Evolutionary conservation across 2,329 filamentous ascomycete species (phyloP), one percentile per base, ranked within the genome.

Genomic region (Alternaria solani): DNA sequence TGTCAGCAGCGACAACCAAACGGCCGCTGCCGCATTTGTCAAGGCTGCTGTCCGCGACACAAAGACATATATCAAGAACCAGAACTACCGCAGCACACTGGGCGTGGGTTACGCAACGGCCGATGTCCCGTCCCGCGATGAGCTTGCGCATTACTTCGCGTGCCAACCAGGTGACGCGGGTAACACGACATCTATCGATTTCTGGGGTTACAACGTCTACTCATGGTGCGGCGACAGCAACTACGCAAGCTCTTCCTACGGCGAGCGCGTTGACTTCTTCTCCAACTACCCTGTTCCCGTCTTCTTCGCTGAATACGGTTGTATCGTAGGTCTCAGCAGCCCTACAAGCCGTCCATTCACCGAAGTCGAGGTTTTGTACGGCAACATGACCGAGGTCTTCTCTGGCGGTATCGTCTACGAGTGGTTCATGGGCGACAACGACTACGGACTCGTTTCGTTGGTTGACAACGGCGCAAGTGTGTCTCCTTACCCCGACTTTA

Each of bases 201-300:
- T 95, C 85, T 98, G 94, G 92, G 95, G 95, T 59, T 98, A 98
- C 89, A 99, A 99, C 84, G 96, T 98, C 81, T 99, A 98, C 86
- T 96, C 94, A 44, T 99, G 95, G 95, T 99, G 95, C 78, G 95
- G 94, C 67, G 79, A 93, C 71, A 96, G 91, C 78, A 87, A 83
- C 75, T 95, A 91, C 82, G 73, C 84, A 32, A 75, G 83, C 53
- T 97, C 95, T 0, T 92, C 92, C 42, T 99, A 95, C 81, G 84
- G 89, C 67, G 85, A 88, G 62, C 91, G 94, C 78, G 93, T 93
- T 66, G 79, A 91, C 57, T 95, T 97, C 83, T 98, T 97, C 84
- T 80, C 84, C 61, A 87, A 90, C 77, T 99, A 95, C 85, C 93
- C 92, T 2, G 92, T 98, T 3, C 95, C 95, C 46, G 91, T 93